Evolutionary conservation across 257 asterid species (phyloP), one percentile per base, ranked within the genome.

Genomic region (Cordia subcordata): DNA sequence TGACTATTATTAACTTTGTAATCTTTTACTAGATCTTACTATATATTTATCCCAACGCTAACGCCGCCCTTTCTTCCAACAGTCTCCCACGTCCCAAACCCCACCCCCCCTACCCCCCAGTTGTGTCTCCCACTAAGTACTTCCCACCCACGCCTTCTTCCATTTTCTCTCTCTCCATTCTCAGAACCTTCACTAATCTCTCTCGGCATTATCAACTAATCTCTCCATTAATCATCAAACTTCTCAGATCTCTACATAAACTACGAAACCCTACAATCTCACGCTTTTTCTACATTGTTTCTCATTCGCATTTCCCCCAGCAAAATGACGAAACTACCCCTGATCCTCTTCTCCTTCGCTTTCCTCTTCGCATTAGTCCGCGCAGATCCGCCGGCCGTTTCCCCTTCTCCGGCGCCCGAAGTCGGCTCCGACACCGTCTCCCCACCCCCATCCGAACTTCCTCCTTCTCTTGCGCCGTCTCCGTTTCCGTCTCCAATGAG

Each of bases 391-490:
- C 77, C 85, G 6, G 39, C 32, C 5, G 32, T 35, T 52, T 8
- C 60, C 81, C 18, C 51, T 8, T 64, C 76, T 3, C 93, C 92
- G 4, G 23, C 84, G 13, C 95, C 82, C 16, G 68, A 53, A 1
- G 23, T 72, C 49, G 75, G 71, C 0, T 63, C 72, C 77, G 10
- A 66, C 68, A 9, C 12, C 74, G 23, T 61, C 68, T 8, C 60
- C 81, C 18, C 51, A 11, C 23, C 57, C 8, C 15, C 65, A 14
- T 22, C 49, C 32, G 1, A 61, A 0, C 20, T 55, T 13, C 13
- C 20, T 10, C 13, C 32, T 14, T 13, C 65, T 8, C 38, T 39
- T 6, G 4, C 19, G 1, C 55, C 57, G 13, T 39, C 72, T 0
- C 72, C 61, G 1, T 22, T 69, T n/a, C 59, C 59, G 4, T 17